A percentile compares a stretch with the other conserved stretches of the same genome.
These are phyloP conservation scores for Wickerhamiella allomyrinae DNA, from an alignment of 805 yeast species.

Conservation along the genomic window DNA sequence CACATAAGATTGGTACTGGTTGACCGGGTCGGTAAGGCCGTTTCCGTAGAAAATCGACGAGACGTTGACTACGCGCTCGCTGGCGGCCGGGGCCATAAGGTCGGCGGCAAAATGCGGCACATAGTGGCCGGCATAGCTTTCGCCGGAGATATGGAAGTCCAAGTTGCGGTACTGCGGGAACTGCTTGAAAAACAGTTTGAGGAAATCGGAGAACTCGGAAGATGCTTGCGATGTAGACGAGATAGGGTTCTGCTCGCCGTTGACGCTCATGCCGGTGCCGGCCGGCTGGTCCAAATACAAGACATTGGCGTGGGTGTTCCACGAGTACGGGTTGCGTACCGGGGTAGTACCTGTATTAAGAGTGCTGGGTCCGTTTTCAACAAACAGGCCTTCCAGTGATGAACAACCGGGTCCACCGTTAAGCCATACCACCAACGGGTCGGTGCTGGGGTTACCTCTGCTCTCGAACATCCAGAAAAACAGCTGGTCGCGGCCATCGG, in stretches of 20 bases:
- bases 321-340: conserved; percentile 63
- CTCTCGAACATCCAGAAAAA: conserved; percentile 92
- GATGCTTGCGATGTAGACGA: conserved; percentile 66
- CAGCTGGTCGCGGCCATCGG: conserved; percentile 33
- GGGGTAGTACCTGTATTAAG: conserved; percentile 50
- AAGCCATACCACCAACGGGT: conserved; percentile 82
- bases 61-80: conserved; percentile 43
- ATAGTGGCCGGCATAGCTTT: conserved; percentile 88
- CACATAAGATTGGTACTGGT: conserved; percentile 64
- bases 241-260: conserved; percentile 36
- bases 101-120: conserved; percentile 66
- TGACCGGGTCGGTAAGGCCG: conserved; percentile 48
- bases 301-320: conserved; percentile 85
- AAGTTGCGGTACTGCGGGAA: conserved; percentile 53
- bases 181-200: conserved; percentile 67
- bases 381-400: conserved; percentile 74
- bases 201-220: conserved; percentile 70
- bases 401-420: conserved; percentile 98
- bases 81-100: conserved; percentile 27
- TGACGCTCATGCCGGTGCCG: conserved; percentile 84
- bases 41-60: conserved; percentile 79
- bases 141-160: conserved; percentile 81
- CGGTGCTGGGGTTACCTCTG: conserved; percentile 70
- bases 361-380: conserved; percentile 82
- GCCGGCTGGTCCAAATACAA: conserved; percentile 91